These are phyloP conservation scores for Osmanthus fragrans DNA, from an alignment of 257 asterid genomes.

Conservation along the genomic window DNA sequence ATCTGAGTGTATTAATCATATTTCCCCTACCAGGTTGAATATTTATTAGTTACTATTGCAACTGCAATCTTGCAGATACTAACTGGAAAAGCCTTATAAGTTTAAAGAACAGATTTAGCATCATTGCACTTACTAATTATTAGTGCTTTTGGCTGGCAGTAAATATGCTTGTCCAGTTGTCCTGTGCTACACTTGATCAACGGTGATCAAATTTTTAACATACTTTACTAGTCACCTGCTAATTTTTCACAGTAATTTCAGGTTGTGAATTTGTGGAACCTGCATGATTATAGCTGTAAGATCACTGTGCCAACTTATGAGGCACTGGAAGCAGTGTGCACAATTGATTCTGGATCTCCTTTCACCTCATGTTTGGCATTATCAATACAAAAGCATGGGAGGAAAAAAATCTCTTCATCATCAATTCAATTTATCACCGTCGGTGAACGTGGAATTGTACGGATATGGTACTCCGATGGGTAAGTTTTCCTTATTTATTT, in stretches of 20 bases:
- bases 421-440: conserved; percentile 73
- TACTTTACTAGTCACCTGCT: conserved; percentile 20
- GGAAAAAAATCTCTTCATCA: conserved; percentile 48
- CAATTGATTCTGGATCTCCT: conserved; percentile 55
- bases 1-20: not conserved
- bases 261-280: conserved; percentile 91
- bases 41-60: not conserved
- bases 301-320: conserved; percentile 81
- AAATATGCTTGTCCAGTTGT: not conserved
- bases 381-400: conserved; percentile 41
- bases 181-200: not conserved
- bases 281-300: conserved; percentile 72
- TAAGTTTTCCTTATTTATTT: conserved; percentile 30
- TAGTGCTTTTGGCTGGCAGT: not conserved
- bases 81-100: not conserved
- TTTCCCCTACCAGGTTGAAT: not conserved
- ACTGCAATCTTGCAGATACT: not conserved
- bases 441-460: conserved; percentile 94
- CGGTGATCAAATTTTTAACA: not conserved
- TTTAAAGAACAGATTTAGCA: not conserved
- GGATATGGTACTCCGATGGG: conserved; percentile 95
- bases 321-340: conserved; percentile 83
- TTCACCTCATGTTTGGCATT: conserved; percentile 53
- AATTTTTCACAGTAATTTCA: conserved; percentile 38
- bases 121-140: not conserved